Percentiles rank a stretch among this genome's conserved stretches.
These are phyloP conservation scores for Huntiella moniliformis DNA, from an alignment of 2,329 filamentous ascomycete species.

Conservation along the genomic window DNA sequence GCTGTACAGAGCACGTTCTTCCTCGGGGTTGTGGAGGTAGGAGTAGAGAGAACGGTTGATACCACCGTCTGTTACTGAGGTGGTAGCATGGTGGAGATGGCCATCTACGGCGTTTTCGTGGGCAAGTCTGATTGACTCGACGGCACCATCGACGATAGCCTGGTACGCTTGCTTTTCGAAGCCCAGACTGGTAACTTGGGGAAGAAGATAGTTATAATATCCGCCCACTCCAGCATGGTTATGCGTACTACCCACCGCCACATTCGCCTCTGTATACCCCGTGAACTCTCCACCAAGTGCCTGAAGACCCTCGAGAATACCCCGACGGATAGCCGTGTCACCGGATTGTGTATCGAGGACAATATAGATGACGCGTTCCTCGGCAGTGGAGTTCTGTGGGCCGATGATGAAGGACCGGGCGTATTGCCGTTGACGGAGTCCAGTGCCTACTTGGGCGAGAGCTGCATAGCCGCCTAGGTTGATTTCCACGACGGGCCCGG, in stretches of 20 bases:
- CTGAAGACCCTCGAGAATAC: constrained; percentile 60
- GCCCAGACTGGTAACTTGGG: constrained; percentile 73
- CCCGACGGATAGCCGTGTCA: constrained; percentile 72
- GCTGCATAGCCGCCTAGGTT: constrained; percentile 88
- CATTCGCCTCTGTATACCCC: constrained; percentile 58
- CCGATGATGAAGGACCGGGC: constrained; percentile 70
- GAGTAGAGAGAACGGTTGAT: constrained; percentile 79
- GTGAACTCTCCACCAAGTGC: constrained; percentile 51
- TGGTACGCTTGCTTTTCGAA: constrained; percentile 76
- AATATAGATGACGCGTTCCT: constrained; percentile 62
- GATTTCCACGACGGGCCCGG: constrained; percentile 68
- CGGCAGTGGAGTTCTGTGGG: constrained; percentile 31
- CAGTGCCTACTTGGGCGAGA: constrained; percentile 61
- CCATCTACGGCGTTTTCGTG: constrained; percentile 36
- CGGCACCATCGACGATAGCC: constrained; percentile 70
- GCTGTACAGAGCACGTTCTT: constrained; percentile 53
- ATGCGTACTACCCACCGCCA: constrained; percentile 84
- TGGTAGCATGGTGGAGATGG: constrained; percentile 49
- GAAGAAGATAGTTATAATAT: constrained; percentile 87
- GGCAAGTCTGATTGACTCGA: constrained; percentile 65
- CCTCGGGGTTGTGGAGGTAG: constrained; percentile 67
- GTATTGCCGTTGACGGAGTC: constrained; percentile 72
- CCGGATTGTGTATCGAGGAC: constrained; percentile 76
- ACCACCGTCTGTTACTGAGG: constrained; percentile 55
- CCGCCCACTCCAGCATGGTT: constrained; percentile 81